These are phyloP conservation scores for Daldinia sp. DNA, from an alignment of 2,329 filamentous ascomycete genomes.

Conservation along the genomic window DNA sequence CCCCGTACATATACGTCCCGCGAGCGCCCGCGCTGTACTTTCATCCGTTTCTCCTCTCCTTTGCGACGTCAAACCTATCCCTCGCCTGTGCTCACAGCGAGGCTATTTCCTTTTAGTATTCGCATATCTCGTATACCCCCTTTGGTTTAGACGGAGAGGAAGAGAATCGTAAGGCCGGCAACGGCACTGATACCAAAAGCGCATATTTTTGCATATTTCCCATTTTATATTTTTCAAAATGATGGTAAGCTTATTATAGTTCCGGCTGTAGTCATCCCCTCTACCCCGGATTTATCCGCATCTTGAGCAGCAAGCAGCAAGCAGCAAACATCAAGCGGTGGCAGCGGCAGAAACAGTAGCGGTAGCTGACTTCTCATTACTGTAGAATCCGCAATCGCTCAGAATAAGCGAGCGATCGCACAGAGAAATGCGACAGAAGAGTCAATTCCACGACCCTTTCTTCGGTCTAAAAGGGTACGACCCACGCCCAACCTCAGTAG, in stretches of 20 bases:
- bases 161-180: conserved; percentile 43
- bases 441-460: conserved; percentile 63
- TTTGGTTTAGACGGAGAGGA: conserved; percentile 41
- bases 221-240: conserved; percentile 34
- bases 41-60: conserved; percentile 42
- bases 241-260: conserved; percentile 39
- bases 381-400: conserved; percentile 43
- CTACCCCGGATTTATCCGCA: conserved; percentile 8
- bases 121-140: conserved; percentile 44
- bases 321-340: no score
- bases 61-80: conserved; percentile 45
- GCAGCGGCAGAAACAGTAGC: no score
- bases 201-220: conserved; percentile 36
- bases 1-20: conserved; percentile 46
- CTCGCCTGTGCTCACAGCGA: conserved; percentile 41
- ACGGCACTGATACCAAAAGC: conserved; percentile 44
- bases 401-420: conserved; percentile 48
- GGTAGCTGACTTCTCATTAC: conserved; percentile 30
- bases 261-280: conserved; percentile 12
- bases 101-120: conserved; percentile 43
- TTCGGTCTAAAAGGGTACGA: conserved; percentile 65
- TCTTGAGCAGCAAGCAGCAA: not conserved
- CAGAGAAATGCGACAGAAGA: conserved; percentile 62
- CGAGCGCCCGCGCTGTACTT: conserved; percentile 41
- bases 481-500: conserved; percentile 71